Conservation (phyloP, 176 grass and related monocot genomes). For the Elymus sibiricus region DNA sequence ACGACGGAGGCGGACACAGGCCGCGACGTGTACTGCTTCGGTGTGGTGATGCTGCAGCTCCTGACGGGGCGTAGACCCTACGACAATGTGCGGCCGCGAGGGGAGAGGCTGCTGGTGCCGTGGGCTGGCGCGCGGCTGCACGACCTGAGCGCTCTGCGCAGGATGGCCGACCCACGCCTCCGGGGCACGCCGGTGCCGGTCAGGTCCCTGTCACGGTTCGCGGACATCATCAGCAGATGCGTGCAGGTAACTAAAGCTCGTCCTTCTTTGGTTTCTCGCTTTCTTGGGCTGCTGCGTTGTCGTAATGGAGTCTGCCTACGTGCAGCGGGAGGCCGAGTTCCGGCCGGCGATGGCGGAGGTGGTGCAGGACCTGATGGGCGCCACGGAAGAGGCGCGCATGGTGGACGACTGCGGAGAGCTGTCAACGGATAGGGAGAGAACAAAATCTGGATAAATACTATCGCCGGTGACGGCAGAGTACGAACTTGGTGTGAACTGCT, state of each 20-base stretch:
- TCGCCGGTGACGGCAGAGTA: no score
- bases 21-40: constrained; percentile 55
- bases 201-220: constrained; percentile 63
- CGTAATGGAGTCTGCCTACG: background rate
- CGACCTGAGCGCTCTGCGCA: constrained; percentile 47
- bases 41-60: constrained; percentile 65
- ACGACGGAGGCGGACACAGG: background rate
- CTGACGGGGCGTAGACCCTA: constrained; percentile 57
- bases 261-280: background rate
- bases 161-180: constrained; percentile 53
- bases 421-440: no score
- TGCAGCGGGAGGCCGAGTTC: constrained; percentile 55
- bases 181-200: background rate
- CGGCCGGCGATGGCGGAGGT: constrained; percentile 51
- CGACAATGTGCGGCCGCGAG: constrained; percentile 36
- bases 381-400: background rate
- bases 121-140: constrained; percentile 54
- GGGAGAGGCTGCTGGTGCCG: constrained; percentile 43
- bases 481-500: no score
- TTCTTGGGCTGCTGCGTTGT: background rate
- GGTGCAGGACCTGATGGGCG: constrained; percentile 48
- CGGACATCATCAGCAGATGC: constrained; percentile 60
- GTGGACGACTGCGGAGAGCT: no score
- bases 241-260: constrained; percentile 31
- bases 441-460: no score